A percentile compares a stretch with the other conserved stretches of the same genome.
Conservation (phyloP, 192 early-diverging fungal species). For the Coemansia sp. region DNA sequence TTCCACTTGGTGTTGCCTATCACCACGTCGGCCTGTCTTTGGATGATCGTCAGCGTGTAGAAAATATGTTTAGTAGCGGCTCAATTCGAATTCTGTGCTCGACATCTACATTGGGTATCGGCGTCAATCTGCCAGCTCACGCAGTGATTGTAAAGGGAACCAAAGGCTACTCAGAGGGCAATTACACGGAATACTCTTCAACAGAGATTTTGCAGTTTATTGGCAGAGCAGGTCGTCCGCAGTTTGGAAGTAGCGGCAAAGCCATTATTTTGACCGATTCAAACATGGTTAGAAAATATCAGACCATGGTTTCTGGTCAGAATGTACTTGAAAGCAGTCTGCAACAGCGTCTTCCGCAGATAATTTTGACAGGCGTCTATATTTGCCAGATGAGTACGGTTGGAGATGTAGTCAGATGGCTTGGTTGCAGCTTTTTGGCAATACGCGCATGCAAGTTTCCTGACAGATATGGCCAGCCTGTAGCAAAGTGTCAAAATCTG, state of each 20-base stretch:
- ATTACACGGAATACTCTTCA: slow-evolving; percentile 56
- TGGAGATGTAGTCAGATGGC: slow-evolving; percentile 26
- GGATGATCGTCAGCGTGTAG: slow-evolving; percentile 45
- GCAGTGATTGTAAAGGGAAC: slow-evolving; percentile 73
- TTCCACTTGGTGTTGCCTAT: slow-evolving; percentile 60
- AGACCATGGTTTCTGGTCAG: slow-evolving; percentile 56
- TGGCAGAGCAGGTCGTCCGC: slow-evolving; percentile 69
- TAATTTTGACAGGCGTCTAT: slow-evolving; percentile 40
- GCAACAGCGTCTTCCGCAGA: slow-evolving; percentile 55
- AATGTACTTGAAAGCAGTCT: slow-evolving; percentile 68
- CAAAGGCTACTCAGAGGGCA: slow-evolving; percentile 37
- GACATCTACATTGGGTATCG: slow-evolving; percentile 74
- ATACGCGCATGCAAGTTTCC: slow-evolving; percentile 21
- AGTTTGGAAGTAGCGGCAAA: slow-evolving; percentile 67
- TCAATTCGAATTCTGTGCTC: slow-evolving; percentile 62
- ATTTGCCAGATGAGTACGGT: slow-evolving; percentile 35
- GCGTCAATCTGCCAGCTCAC: slow-evolving; percentile 74
- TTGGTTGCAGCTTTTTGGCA: slow-evolving; percentile 23
- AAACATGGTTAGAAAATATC: slow-evolving; percentile 44
- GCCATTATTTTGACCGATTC: slow-evolving; percentile 63
- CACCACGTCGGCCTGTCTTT: slow-evolving; percentile 65
- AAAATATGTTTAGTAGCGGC: slow-evolving; percentile 55
- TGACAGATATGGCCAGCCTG: slow-evolving; percentile 4
- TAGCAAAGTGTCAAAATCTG: background rate
- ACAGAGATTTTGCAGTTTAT: slow-evolving; percentile 74